Percentiles rank a stretch among this genome's conserved stretches.
phyloP scores from a whole-genome alignment of 2,329 filamentous ascomycete species.

The Microdochium paspali region DNA sequence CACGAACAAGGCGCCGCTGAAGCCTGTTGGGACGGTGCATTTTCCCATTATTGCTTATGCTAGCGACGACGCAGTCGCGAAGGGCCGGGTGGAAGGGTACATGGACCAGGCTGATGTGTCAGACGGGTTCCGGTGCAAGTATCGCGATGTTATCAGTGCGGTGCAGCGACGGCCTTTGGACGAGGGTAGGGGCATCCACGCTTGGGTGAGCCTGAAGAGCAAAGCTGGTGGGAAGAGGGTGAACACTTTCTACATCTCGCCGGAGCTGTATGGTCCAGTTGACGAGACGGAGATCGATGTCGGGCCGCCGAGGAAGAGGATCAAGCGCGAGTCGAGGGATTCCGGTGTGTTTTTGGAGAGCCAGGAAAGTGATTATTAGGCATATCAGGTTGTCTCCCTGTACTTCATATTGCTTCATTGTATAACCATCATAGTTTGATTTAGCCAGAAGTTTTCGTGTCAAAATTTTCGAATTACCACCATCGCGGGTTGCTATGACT shows the following conservation, averaged over 20 bases:
- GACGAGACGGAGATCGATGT: background rate
- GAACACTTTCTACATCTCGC: constrained; percentile 9
- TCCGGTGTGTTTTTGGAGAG: background rate
- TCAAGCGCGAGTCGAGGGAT: background rate
- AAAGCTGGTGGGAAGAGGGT: constrained; percentile 2
- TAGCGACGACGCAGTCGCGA: constrained; percentile 4
- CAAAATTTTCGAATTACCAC: no score
- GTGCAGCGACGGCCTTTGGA: constrained; percentile 6
- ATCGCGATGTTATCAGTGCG: constrained; percentile 5
- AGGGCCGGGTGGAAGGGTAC: constrained; percentile 6
- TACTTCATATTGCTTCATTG: background rate
- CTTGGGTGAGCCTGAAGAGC: constrained; percentile 9
- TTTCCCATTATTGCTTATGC: constrained; percentile 8
- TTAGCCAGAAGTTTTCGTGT: no score
- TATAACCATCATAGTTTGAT: no score
- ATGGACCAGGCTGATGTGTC: constrained; percentile 2
- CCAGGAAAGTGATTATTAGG: background rate
- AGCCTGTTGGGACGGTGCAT: constrained; percentile 6
- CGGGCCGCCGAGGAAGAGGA: background rate
- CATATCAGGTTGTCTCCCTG: background rate
- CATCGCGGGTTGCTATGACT: no score
- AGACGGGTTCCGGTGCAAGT: constrained; percentile 3
- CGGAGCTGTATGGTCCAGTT: constrained; percentile 5
- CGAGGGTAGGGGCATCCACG: constrained; percentile 4
- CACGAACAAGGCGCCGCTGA: constrained; percentile 1